phyloP scores from a whole-genome alignment of 2,329 filamentous ascomycete species.

The Beauveria scarabaeidicola region DNA sequence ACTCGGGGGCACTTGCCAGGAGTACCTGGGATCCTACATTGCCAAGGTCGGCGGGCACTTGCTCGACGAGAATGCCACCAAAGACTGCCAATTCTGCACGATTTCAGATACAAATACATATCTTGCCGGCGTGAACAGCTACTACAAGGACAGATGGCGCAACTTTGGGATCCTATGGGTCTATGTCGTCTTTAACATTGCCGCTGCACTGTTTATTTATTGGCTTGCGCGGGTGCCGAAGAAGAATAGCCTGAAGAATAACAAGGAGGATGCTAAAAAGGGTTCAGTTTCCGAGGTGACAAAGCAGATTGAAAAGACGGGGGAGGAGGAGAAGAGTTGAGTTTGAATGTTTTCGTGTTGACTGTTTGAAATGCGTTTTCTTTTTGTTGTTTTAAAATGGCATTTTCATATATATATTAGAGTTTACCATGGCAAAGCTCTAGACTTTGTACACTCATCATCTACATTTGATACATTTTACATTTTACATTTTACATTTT shows the following conservation, averaged over 20 bases:
- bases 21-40: conserved; percentile 50
- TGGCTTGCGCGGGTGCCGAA: conserved; percentile 44
- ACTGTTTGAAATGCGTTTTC: background rate
- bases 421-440: background rate
- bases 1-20: conserved; percentile 48
- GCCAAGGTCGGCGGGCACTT: conserved; percentile 43
- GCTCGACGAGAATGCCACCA: conserved; percentile 35
- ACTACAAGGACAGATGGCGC: conserved; percentile 55
- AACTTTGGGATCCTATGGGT: conserved; percentile 58
- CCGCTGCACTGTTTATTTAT: conserved; percentile 46
- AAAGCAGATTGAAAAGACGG: background rate
- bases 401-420: background rate
- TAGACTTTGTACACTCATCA: too few relatives aligned
- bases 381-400: background rate
- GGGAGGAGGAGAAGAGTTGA: background rate
- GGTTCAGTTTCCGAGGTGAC: background rate
- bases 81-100: conserved; percentile 47
- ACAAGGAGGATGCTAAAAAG: background rate
- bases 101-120: conserved; percentile 44
- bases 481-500: too few relatives aligned
- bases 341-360: background rate
- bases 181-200: conserved; percentile 52
- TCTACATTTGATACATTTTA: too few relatives aligned
- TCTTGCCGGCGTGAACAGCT: conserved; percentile 37
- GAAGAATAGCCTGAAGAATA: conserved; percentile 24